Conservation (phyloP, 805 yeast genomes). For the Komagataella kurtzmanii region DNA sequence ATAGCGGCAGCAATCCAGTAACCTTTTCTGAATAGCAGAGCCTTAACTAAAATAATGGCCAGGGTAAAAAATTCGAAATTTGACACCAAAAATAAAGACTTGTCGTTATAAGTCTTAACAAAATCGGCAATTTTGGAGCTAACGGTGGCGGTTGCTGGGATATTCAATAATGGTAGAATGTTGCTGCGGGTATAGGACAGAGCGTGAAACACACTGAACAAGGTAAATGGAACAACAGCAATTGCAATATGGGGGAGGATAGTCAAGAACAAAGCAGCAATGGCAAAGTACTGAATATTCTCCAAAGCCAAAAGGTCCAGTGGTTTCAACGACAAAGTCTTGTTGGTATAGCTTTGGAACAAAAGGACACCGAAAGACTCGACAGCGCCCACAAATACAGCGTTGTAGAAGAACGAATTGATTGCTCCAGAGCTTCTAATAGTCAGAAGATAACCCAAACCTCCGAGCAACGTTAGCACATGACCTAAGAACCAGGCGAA, state of each 20-base stretch:
- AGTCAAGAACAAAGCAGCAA: constrained; percentile 40
- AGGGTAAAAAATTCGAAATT: constrained; percentile 28
- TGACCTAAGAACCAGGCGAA: constrained; percentile 71
- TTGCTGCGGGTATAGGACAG: constrained; percentile 54
- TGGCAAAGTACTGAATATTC: constrained; percentile 56
- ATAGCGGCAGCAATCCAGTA: constrained; percentile 45
- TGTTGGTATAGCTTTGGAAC: constrained; percentile 37
- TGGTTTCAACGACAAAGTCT: constrained; percentile 12
- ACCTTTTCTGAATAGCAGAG: constrained; percentile 41
- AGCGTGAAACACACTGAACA: constrained; percentile 75
- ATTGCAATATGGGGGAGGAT: constrained; percentile 46
- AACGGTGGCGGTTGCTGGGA: constrained; percentile 4
- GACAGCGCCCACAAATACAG: constrained; percentile 49
- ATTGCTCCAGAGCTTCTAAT: constrained; percentile 18
- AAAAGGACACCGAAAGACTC: constrained; percentile 68
- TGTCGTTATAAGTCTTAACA: constrained; percentile 41
- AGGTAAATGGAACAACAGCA: constrained; percentile 58
- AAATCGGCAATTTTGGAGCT: constrained; percentile 14
- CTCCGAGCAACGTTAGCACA: constrained; percentile 26
- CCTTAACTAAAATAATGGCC: constrained; percentile 17
- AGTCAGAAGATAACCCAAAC: constrained; percentile 23
- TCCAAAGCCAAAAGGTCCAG: constrained; percentile 38
- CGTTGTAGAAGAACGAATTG: constrained; percentile 36
- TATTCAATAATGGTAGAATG: constrained; percentile 50
- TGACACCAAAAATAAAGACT: constrained; percentile 47